These are phyloP conservation scores for Alopecurus myosuroides DNA, from an alignment of 176 grass and related monocot genomes.

Conservation along the genomic window DNA sequence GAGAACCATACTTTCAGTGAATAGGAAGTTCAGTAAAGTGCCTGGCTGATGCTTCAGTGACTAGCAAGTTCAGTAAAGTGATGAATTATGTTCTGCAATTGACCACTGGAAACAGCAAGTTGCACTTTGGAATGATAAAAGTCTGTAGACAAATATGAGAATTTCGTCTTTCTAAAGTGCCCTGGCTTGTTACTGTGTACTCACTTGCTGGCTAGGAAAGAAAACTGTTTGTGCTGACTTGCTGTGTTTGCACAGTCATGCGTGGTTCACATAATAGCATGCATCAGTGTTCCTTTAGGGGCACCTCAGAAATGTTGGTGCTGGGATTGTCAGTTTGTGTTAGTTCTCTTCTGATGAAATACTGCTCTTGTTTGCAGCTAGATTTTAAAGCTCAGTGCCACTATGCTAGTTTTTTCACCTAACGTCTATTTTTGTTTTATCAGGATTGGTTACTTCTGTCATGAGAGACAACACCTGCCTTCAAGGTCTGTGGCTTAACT, in stretches of 20 bases:
- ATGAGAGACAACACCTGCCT: too few species aligned
- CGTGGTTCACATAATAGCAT: not conserved
- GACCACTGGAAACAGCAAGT: not conserved
- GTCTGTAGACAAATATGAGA: conserved; percentile 16
- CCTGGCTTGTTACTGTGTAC: not conserved
- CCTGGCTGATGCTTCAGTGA: not conserved
- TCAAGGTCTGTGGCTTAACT: too few species aligned
- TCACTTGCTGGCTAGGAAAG: not conserved
- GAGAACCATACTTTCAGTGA: not conserved
- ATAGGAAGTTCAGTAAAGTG: not conserved
- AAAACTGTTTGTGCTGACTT: not conserved
- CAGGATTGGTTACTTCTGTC: conserved; percentile 17
- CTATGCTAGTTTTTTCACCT: conserved; percentile 14
- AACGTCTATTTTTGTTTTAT: conserved; percentile 9
- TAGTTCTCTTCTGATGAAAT: conserved; percentile 16
- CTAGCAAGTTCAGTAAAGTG: too few species aligned
- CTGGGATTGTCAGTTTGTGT: conserved; percentile 5
- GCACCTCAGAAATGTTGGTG: not conserved
- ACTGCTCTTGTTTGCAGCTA: not conserved
- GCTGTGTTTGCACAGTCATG: not conserved
- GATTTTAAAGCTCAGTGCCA: not conserved
- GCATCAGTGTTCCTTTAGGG: not conserved
- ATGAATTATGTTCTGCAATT: not conserved
- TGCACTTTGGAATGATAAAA: conserved; percentile 22
- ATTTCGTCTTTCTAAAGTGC: conserved; percentile 17